phyloP scores from a whole-genome alignment of 306 rosid genomes.

The Parietaria judaica region DNA sequence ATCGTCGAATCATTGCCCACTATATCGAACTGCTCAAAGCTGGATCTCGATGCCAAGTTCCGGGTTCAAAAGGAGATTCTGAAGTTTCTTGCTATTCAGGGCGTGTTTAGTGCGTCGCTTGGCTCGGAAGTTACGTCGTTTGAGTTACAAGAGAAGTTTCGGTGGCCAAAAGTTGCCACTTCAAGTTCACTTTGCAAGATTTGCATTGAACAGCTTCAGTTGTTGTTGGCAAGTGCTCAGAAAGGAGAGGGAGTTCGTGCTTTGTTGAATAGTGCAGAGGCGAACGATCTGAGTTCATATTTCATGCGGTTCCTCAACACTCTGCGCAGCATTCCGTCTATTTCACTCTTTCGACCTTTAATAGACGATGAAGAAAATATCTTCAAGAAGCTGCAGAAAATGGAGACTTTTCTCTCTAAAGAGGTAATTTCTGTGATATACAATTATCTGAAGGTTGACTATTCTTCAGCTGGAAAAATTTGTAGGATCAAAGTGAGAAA shows the following conservation, averaged over 20 bases:
- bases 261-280: conserved; percentile 39
- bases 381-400: conserved; percentile 53
- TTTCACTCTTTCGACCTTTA: conserved; percentile 67
- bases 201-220: conserved; percentile 91
- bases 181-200: conserved; percentile 74
- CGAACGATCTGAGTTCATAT: conserved; percentile 74
- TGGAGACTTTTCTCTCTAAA: conserved; percentile 47
- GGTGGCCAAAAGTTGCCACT: conserved; percentile 90
- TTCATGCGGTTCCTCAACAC: conserved; percentile 85
- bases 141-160: conserved; percentile 77
- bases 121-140: conserved; percentile 91
- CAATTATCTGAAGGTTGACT: background rate
- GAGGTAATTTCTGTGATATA: conserved; percentile 38
- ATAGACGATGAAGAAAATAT: conserved; percentile 58
- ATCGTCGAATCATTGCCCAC: conserved; percentile 78
- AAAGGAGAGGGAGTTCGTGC: conserved; percentile 60
- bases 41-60: conserved; percentile 58
- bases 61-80: conserved; percentile 64
- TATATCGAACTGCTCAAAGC: conserved; percentile 60
- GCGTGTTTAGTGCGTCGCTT: conserved; percentile 83
- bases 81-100: conserved; percentile 94
- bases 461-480: background rate
- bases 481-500: too few relatives aligned
- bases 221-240: conserved; percentile 63
- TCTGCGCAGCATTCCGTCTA: conserved; percentile 76